These are phyloP conservation scores for Miscanthus lutarioriparius DNA, from an alignment of 176 grass and related monocot genomes.

Conservation along the genomic window DNA sequence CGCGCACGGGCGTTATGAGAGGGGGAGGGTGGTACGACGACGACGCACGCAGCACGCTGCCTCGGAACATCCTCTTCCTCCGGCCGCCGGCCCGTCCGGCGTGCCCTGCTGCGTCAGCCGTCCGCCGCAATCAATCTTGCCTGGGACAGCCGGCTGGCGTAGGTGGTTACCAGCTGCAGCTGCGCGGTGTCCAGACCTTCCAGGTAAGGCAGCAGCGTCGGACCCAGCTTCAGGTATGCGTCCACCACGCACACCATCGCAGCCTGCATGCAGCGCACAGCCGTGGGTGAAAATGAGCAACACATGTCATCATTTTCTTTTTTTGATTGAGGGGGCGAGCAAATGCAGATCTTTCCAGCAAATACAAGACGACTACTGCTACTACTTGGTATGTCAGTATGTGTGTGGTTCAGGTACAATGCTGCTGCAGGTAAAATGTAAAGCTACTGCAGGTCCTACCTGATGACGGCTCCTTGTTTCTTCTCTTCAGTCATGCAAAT, in stretches of 20 bases:
- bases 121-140: constrained; percentile 42
- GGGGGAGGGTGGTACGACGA: not conserved
- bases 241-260: constrained; percentile 72
- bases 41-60: not conserved
- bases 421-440: not conserved
- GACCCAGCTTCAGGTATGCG: constrained; percentile 79
- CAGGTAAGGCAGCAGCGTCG: constrained; percentile 51
- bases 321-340: not conserved
- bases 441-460: no score
- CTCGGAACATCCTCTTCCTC: not conserved
- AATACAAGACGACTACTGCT: no score
- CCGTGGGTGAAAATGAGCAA: not conserved
- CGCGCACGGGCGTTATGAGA: not conserved
- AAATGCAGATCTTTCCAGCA: not conserved
- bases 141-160: constrained; percentile 61
- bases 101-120: constrained; percentile 19
- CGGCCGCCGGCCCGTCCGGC: not conserved
- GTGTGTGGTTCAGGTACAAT: not conserved
- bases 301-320: not conserved
- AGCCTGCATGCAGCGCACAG: constrained; percentile 39
- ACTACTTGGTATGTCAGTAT: not conserved
- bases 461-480: not conserved
- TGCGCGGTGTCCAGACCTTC: constrained; percentile 38
- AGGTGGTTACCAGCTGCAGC: constrained; percentile 47
- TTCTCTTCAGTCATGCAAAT: constrained; percentile 1